phyloP scores from a whole-genome alignment of 106 monocot species.

The Dendrobium chrysotoxum region DNA sequence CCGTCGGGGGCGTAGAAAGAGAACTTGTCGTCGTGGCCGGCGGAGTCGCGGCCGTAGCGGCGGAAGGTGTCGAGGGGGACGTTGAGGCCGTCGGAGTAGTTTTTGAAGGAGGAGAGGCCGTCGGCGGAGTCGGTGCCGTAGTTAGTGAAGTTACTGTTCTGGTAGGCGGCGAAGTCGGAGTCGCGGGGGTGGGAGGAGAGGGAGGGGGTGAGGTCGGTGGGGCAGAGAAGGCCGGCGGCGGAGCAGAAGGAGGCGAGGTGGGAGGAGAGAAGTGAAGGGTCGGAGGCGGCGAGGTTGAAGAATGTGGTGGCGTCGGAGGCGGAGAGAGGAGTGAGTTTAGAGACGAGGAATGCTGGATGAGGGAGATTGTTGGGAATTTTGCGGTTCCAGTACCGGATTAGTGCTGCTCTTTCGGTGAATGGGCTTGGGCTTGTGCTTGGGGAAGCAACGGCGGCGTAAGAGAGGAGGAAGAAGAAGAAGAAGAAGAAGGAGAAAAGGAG shows the following conservation, averaged over 20 bases:
- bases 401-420: conserved; percentile 49
- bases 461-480: not conserved
- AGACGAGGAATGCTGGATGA: conserved; percentile 56
- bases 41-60: conserved; percentile 63
- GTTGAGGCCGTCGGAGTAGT: conserved; percentile 59
- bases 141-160: conserved; percentile 65
- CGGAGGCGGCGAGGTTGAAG: conserved; percentile 30
- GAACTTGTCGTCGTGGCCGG: conserved; percentile 37
- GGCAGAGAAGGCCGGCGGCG: conserved; percentile 16
- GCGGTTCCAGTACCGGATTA: conserved; percentile 73
- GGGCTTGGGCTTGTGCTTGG: conserved; percentile 27
- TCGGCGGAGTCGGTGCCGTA: conserved; percentile 41
- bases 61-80: conserved; percentile 75
- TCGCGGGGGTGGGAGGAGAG: conserved; percentile 8
- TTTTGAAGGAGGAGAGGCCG: conserved; percentile 51
- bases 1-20: conserved; percentile 41
- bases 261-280: conserved; percentile 12
- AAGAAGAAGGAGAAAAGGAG: not conserved
- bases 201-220: conserved; percentile 6
- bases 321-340: conserved; percentile 75
- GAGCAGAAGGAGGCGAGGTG: conserved; percentile 51
- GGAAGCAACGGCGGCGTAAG: not conserved
- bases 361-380: conserved; percentile 44
- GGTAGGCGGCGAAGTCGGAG: conserved; percentile 39
- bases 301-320: conserved; percentile 34